phyloP scores from a whole-genome alignment of 257 asterid genomes.

The Perilla frutescens region DNA sequence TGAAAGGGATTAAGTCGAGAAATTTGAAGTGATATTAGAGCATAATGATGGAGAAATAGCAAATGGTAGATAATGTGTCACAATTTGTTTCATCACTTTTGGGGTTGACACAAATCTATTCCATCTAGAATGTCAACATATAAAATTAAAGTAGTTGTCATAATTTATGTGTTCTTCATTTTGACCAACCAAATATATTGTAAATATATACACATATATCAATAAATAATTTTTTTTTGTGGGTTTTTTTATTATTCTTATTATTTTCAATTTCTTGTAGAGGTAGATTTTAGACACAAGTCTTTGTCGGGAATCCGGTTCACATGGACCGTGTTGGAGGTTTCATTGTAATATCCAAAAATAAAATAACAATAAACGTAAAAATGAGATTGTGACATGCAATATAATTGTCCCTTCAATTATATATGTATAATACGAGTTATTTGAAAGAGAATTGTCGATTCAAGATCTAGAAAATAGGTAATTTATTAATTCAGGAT shows the following conservation, averaged over 20 bases:
- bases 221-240: not conserved
- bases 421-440: not conserved
- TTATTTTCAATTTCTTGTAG: slow-evolving; percentile 1
- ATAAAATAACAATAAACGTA: not conserved
- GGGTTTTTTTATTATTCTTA: not conserved
- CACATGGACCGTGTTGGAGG: slow-evolving; percentile 34
- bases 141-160: slow-evolving; percentile 33
- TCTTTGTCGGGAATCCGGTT: slow-evolving; percentile 36
- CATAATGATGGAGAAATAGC: not conserved
- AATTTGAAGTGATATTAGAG: not conserved
- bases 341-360: slow-evolving; percentile 24
- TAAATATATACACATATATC: not conserved
- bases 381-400: not conserved
- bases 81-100: slow-evolving; percentile 30
- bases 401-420: not conserved
- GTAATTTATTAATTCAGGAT: no score
- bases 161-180: slow-evolving; percentile 25
- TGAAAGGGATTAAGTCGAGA: not conserved
- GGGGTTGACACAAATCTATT: slow-evolving; percentile 42
- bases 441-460: not conserved
- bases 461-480: no score
- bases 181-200: slow-evolving; percentile 29
- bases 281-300: slow-evolving; percentile 29
- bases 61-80: slow-evolving; percentile 37
- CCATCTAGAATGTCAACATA: slow-evolving; percentile 40